A percentile compares a stretch with the other conserved stretches of the same genome.
phyloP scores from a whole-genome alignment of 768 basidiomycete genomes.

The Mycena chlorophos region DNA sequence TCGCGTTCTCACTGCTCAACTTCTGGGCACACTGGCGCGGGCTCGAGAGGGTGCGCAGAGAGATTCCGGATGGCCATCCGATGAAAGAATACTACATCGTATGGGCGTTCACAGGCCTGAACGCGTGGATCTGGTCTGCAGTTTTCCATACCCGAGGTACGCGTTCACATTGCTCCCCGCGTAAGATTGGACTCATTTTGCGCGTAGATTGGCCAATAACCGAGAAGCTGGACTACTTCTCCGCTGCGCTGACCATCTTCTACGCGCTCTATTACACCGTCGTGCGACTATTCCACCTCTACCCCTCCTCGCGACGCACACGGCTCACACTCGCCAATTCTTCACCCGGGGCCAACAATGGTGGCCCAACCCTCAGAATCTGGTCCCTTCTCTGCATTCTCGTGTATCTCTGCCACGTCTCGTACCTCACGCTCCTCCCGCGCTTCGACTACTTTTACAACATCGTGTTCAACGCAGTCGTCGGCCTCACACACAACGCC shows the following conservation, averaged over 20 bases:
- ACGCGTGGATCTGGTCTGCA: slow-evolving; percentile 90
- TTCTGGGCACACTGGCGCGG: slow-evolving; percentile 74
- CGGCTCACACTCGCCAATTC: slow-evolving; percentile 29
- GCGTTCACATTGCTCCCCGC: slow-evolving; percentile 24
- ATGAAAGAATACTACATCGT: slow-evolving; percentile 66
- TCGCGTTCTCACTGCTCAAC: slow-evolving; percentile 87
- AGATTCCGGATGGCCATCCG: slow-evolving; percentile 57
- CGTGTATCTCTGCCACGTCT: slow-evolving; percentile 66
- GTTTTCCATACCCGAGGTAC: slow-evolving; percentile 92
- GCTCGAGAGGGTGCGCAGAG: slow-evolving; percentile 43
- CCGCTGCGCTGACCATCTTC: slow-evolving; percentile 82
- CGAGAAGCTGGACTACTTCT: slow-evolving; percentile 94
- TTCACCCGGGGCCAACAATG: slow-evolving; percentile 19
- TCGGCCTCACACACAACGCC: slow-evolving; percentile 78
- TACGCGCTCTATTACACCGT: slow-evolving; percentile 78
- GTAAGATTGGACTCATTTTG: slow-evolving; percentile 1
- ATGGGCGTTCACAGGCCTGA: slow-evolving; percentile 73
- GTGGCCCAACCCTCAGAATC: slow-evolving; percentile 21
- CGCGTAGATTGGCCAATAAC: slow-evolving; percentile 76
- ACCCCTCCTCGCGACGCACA: slow-evolving; percentile 40
- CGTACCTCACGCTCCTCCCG: slow-evolving; percentile 73
- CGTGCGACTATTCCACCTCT: slow-evolving; percentile 76
- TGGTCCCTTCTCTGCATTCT: slow-evolving; percentile 59
- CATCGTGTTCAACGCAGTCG: slow-evolving; percentile 74
- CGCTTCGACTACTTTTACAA: slow-evolving; percentile 95